phyloP scores from a whole-genome alignment of 2,329 filamentous ascomycete species.

The Seiridium unicorne region DNA sequence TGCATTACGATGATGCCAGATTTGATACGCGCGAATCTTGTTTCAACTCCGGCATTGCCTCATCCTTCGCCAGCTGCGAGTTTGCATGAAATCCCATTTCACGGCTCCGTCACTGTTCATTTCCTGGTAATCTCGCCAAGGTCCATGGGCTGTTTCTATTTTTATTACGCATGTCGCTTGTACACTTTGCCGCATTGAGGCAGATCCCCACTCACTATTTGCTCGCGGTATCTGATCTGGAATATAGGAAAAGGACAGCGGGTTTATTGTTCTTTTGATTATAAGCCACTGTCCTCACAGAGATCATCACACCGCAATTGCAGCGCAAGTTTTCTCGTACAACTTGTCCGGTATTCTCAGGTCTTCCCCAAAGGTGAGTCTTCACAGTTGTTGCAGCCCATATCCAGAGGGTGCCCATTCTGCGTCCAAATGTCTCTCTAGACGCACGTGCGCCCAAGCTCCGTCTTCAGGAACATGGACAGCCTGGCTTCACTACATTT shows the following conservation, averaged over 20 bases:
- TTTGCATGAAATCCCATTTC: constrained; percentile 6
- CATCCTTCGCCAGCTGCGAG: background rate
- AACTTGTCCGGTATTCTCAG: too few relatives aligned
- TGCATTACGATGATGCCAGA: background rate
- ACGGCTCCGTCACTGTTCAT: background rate
- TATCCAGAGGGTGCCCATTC: background rate
- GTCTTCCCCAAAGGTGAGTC: background rate
- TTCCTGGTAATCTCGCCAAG: constrained; percentile 1
- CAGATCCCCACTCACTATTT: background rate
- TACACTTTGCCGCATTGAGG: constrained; percentile 6
- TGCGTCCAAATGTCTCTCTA: background rate
- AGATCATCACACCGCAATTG: too few relatives aligned
- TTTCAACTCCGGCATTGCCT: background rate
- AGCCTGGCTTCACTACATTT: background rate
- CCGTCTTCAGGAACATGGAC: constrained; percentile 1
- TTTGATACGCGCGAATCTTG: background rate
- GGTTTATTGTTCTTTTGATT: too few relatives aligned
- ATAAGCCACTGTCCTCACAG: background rate
- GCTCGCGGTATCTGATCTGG: background rate
- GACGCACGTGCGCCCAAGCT: background rate
- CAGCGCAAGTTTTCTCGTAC: too few relatives aligned
- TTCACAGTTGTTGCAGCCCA: background rate
- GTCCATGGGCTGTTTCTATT: constrained; percentile 5
- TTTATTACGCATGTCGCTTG: background rate
- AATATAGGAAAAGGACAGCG: background rate